Conservation (phyloP, 768 basidiomycete species). For the Mycena venus region DNA sequence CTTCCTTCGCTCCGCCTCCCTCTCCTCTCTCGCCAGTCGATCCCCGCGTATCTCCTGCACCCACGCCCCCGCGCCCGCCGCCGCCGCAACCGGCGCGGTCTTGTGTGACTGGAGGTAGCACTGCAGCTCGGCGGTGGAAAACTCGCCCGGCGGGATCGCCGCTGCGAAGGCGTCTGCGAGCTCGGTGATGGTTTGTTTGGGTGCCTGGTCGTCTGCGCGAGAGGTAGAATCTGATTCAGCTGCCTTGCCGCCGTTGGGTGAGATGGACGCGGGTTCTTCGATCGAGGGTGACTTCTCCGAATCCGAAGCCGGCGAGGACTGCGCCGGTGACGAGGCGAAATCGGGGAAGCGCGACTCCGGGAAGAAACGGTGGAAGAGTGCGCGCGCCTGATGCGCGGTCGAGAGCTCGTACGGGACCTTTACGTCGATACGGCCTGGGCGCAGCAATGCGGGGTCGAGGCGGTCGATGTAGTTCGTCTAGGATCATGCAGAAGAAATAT, state of each 20-base stretch:
- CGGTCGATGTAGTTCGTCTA: constrained; percentile 50
- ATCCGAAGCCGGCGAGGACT: neutral
- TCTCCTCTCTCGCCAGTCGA: constrained; percentile 45
- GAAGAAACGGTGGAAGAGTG: constrained; percentile 49
- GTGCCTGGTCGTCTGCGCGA: too few relatives aligned
- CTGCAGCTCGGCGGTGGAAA: constrained; percentile 74
- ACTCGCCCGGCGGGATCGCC: constrained; percentile 59
- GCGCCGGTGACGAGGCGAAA: neutral
- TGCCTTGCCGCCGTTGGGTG: too few relatives aligned
- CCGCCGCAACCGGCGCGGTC: constrained; percentile 53
- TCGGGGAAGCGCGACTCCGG: constrained; percentile 32
- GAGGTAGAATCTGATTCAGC: too few relatives aligned
- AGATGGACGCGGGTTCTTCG: too few relatives aligned
- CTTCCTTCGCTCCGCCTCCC: constrained; percentile 44
- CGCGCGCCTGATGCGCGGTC: constrained; percentile 42
- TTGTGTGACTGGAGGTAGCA: constrained; percentile 67
- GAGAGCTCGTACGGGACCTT: constrained; percentile 47
- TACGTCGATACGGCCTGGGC: constrained; percentile 51
- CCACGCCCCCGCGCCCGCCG: constrained; percentile 54
- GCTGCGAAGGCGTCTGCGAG: constrained; percentile 59
- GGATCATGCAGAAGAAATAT: neutral
- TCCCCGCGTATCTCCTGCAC: constrained; percentile 53
- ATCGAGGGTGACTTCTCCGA: too few relatives aligned
- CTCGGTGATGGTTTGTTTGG: constrained; percentile 28
- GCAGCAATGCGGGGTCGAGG: constrained; percentile 51